Conservation (phyloP, 305 asterid genomes). For the Solanum hybrid region DNA sequence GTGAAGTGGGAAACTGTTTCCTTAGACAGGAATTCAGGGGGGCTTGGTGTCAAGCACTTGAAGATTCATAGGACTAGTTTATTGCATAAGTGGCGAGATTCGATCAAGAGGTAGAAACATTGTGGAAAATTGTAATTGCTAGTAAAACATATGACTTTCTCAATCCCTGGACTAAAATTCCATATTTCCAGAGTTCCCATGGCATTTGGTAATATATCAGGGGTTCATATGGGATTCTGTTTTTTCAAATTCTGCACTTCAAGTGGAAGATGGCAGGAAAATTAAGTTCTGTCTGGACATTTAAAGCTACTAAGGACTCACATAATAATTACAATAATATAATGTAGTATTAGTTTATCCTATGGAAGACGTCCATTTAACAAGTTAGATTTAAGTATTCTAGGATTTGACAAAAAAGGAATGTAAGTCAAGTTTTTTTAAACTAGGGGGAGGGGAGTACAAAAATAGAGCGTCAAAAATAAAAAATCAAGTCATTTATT, state of each 20-base stretch:
- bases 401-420: neutral
- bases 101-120: neutral
- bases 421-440: neutral
- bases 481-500: neutral
- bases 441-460: neutral
- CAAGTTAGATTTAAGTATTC: neutral
- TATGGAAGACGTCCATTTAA: neutral
- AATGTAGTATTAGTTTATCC: neutral
- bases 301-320: neutral
- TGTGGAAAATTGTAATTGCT: neutral
- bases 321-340: neutral
- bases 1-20: neutral
- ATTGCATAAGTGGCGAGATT: neutral
- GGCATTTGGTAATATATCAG: neutral
- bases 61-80: neutral
- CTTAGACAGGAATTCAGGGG: neutral
- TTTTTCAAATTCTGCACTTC: neutral
- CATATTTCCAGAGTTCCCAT: neutral
- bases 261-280: neutral
- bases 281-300: neutral
- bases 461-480: neutral
- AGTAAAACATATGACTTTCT: neutral
- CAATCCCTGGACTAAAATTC: neutral
- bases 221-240: neutral
- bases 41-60: neutral